These are phyloP conservation scores for Candida labiduridarum DNA, from an alignment of 1,139 yeast genomes.

Conservation along the genomic window DNA sequence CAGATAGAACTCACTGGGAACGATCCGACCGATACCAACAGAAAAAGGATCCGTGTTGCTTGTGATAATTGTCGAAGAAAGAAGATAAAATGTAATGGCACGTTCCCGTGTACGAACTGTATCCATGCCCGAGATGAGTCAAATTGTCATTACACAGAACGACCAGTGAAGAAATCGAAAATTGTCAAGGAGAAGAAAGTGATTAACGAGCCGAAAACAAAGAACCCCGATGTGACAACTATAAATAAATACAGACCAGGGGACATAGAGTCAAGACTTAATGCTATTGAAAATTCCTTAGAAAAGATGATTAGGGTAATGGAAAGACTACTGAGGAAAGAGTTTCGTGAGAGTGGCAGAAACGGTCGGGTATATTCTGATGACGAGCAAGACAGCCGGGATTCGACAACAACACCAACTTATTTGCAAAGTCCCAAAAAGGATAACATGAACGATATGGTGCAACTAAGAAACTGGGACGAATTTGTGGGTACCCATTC, in stretches of 20 bases:
- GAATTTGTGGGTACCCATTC: conserved; percentile 44
- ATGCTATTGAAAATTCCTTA: conserved; percentile 9
- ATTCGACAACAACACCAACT: background rate
- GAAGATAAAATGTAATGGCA: conserved; percentile 55
- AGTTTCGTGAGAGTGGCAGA: background rate
- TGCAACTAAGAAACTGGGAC: conserved; percentile 13
- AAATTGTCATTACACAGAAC: conserved; percentile 32
- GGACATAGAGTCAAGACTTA: conserved; percentile 4
- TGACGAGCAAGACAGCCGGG: conserved; percentile 1
- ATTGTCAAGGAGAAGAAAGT: conserved; percentile 1
- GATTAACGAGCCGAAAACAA: background rate
- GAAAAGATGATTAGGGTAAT: conserved; percentile 8
- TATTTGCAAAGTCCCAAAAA: background rate
- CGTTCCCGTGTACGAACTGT: conserved; percentile 49
- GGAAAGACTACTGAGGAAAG: conserved; percentile 9
- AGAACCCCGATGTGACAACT: background rate
- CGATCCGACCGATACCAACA: conserved; percentile 10
- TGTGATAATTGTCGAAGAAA: conserved; percentile 55
- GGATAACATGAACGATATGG: conserved; percentile 2
- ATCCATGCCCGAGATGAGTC: conserved; percentile 22
- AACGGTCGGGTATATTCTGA: conserved; percentile 9
- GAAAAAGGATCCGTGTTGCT: conserved; percentile 47
- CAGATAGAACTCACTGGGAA: conserved; percentile 9
- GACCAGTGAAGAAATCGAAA: conserved; percentile 20
- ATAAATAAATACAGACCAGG: background rate